These are phyloP conservation scores for Diaporthe vexans DNA, from an alignment of 2,329 filamentous ascomycete genomes.

Conservation along the genomic window DNA sequence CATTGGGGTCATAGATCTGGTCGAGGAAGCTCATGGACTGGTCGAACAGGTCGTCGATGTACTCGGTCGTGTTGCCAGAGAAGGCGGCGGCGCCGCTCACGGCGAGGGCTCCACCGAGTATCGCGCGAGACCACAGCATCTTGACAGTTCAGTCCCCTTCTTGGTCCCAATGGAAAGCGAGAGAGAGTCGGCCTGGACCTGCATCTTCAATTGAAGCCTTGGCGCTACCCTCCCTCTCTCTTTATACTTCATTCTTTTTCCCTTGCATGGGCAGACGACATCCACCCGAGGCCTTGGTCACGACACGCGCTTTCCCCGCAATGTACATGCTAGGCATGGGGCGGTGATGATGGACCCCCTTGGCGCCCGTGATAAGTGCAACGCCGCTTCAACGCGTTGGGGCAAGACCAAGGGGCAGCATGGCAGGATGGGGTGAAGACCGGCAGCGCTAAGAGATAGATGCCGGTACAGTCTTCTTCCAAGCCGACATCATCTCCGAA, in stretches of 20 bases:
- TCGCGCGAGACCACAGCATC: constrained; percentile 31
- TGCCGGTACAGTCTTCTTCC: background rate
- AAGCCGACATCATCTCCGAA: constrained; percentile 23
- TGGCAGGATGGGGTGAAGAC: background rate
- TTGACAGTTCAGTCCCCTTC: constrained; percentile 5
- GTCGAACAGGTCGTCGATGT: constrained; percentile 53
- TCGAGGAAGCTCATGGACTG: constrained; percentile 70
- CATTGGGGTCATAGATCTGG: constrained; percentile 64
- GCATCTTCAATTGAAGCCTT: background rate
- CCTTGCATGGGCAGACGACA: constrained; percentile 7
- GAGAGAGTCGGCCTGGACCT: constrained; percentile 9
- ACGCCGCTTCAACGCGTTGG: constrained; percentile 4
- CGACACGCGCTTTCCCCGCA: constrained; percentile 38
- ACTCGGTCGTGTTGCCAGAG: constrained; percentile 31
- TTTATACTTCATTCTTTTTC: constrained; percentile 8
- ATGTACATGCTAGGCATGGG: constrained; percentile 16
- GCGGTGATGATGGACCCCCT: constrained; percentile 25
- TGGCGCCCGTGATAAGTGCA: constrained; percentile 10
- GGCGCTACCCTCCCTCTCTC: constrained; percentile 4
- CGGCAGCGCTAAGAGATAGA: constrained; percentile 29
- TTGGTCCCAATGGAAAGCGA: background rate
- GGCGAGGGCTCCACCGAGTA: constrained; percentile 33
- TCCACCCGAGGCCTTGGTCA: constrained; percentile 21
- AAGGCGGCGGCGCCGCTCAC: constrained; percentile 27
- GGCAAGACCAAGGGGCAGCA: constrained; percentile 13